These are phyloP conservation scores for Panicum virgatum DNA, from an alignment of 202 grass and related monocot genomes.

Conservation along the genomic window DNA sequence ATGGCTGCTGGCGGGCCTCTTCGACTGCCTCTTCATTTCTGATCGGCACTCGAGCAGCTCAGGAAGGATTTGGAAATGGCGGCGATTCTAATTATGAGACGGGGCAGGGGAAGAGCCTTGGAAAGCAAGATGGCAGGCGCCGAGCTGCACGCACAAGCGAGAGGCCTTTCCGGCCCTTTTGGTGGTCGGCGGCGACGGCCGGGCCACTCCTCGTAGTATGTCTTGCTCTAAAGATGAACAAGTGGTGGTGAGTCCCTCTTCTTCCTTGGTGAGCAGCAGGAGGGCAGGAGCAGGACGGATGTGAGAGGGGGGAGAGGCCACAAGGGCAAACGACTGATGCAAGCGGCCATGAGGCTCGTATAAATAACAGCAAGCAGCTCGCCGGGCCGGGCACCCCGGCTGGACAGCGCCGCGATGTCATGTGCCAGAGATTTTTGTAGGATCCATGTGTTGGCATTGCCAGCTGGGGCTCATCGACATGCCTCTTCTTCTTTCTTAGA, in stretches of 20 bases:
- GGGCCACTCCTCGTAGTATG: constrained; percentile 20
- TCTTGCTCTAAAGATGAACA: constrained; percentile 22
- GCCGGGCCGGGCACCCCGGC: background rate
- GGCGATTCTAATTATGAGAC: constrained; percentile 20
- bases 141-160: background rate
- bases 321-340: constrained; percentile 42
- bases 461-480: constrained; percentile 5
- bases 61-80: constrained; percentile 12
- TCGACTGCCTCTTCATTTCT: constrained; percentile 44
- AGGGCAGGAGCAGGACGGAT: background rate
- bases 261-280: constrained; percentile 1
- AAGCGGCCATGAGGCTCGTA: constrained; percentile 36
- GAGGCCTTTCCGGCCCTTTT: background rate
- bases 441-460: constrained; percentile 32
- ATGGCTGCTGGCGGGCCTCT: constrained; percentile 32
- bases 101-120: background rate
- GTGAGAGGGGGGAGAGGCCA: background rate
- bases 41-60: background rate
- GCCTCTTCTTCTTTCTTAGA: background rate
- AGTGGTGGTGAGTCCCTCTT: background rate
- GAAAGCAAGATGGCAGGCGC: constrained; percentile 10
- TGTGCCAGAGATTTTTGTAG: constrained; percentile 41
- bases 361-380: constrained; percentile 49
- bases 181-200: constrained; percentile 36
- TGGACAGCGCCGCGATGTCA: constrained; percentile 39